phyloP scores from a whole-genome alignment of 1,284 basidiomycete species.

The Cryptococcus deneoformans region DNA sequence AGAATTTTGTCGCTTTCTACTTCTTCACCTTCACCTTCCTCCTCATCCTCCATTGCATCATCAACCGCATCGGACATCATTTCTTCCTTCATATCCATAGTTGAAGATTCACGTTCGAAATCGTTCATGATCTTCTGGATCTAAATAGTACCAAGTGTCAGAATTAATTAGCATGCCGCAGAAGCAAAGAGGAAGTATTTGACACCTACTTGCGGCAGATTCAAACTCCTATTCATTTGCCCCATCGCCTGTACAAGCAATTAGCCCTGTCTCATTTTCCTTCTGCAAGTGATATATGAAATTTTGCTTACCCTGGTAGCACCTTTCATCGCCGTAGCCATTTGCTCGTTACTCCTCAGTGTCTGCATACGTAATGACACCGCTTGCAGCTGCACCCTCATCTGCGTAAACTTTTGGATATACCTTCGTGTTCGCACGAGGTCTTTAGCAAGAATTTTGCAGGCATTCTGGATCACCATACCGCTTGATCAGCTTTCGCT shows the following conservation, averaged over 20 bases:
- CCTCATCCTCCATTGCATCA: conserved; percentile 95
- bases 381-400: conserved; percentile 97
- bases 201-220: conserved; percentile 63
- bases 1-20: conserved; percentile 95
- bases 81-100: conserved; percentile 99
- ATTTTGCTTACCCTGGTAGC: conserved; percentile 74
- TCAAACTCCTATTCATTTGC: conserved; percentile 94
- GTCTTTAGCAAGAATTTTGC: conserved; percentile 99
- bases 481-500: background rate
- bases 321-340: conserved; percentile 99
- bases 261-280: background rate
- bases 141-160: conserved; percentile 37
- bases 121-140: conserved; percentile 98
- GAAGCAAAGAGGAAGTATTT: background rate
- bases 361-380: conserved; percentile 96
- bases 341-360: conserved; percentile 93
- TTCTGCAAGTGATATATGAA: background rate
- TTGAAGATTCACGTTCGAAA: conserved; percentile 93
- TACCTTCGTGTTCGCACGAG: conserved; percentile 93
- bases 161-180: background rate
- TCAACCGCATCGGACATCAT: conserved; percentile 99
- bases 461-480: conserved; percentile 67
- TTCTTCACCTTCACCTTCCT: conserved; percentile 81
- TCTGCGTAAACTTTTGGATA: conserved; percentile 97
- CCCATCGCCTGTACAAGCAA: conserved; percentile 77